Conservation (phyloP, 2,329 filamentous ascomycete genomes). For the Tricladium varicosporioides region DNA sequence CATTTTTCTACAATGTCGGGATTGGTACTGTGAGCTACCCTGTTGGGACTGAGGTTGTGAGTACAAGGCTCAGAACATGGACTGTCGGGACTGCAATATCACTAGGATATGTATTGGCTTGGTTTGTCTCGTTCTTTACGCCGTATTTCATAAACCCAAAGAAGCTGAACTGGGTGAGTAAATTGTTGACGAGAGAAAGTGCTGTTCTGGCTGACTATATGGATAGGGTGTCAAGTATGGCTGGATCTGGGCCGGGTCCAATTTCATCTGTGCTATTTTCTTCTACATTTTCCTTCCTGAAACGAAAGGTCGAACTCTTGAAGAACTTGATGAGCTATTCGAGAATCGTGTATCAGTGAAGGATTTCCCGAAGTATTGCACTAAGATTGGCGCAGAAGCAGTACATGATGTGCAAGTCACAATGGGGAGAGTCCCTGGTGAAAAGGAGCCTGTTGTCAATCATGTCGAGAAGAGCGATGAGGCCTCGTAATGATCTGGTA, state of each 20-base stretch:
- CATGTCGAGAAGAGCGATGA: background rate
- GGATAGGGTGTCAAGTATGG: constrained; percentile 37
- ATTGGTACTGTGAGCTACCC: constrained; percentile 24
- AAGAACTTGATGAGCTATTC: constrained; percentile 40
- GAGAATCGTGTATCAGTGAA: constrained; percentile 19
- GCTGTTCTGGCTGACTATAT: too few species aligned
- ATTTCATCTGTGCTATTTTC: constrained; percentile 35
- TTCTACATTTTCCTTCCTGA: constrained; percentile 40
- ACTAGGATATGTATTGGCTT: constrained; percentile 37
- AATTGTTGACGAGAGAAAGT: too few species aligned
- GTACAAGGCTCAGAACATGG: constrained; percentile 43
- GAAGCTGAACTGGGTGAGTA: constrained; percentile 34
- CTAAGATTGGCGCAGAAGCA: constrained; percentile 16
- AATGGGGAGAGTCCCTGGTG: constrained; percentile 1
- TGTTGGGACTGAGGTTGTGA: constrained; percentile 30
- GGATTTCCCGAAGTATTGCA: constrained; percentile 13
- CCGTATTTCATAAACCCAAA: constrained; percentile 38
- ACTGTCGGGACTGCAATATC: constrained; percentile 44
- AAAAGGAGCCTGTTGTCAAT: constrained; percentile 8
- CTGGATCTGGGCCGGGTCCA: constrained; percentile 39
- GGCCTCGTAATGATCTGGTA: too few species aligned
- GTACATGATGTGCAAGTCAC: constrained; percentile 13
- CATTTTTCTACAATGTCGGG: constrained; percentile 37
- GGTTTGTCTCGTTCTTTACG: constrained; percentile 35
- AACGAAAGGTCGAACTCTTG: constrained; percentile 37